phyloP scores from a whole-genome alignment of 1,284 basidiomycete genomes.

The Ganoderma leucocontextum region DNA sequence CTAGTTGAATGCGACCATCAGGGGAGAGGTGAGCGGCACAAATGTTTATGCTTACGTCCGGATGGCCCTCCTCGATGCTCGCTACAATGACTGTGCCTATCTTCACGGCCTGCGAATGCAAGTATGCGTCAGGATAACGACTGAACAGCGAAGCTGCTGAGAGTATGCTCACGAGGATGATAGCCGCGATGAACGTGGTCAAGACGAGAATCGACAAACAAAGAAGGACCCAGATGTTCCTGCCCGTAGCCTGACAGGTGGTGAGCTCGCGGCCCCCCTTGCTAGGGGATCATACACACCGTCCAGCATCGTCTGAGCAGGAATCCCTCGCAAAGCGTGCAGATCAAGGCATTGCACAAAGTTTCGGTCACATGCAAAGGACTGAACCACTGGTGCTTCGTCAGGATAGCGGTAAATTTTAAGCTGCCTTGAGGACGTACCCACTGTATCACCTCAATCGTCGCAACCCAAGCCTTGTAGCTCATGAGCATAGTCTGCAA shows the following conservation, averaged over 20 bases:
- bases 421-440: constrained; percentile 37
- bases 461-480: constrained; percentile 57
- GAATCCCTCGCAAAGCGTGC: constrained; percentile 54
- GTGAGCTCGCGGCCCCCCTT: not conserved
- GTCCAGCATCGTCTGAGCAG: constrained; percentile 60
- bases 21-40: not conserved
- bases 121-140: not conserved
- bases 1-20: constrained; percentile 32
- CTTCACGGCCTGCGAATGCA: constrained; percentile 33
- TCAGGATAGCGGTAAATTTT: not conserved
- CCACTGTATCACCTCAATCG: constrained; percentile 49
- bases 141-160: not conserved
- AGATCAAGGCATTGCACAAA: constrained; percentile 56
- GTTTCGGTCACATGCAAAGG: constrained; percentile 52
- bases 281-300: constrained; percentile 41
- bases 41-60: constrained; percentile 35
- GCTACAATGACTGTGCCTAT: constrained; percentile 33
- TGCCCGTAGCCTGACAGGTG: constrained; percentile 49
- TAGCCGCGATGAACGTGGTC: constrained; percentile 43
- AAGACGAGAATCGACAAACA: constrained; percentile 40
- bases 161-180: constrained; percentile 46
- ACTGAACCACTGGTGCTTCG: constrained; percentile 45
- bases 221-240: constrained; percentile 47
- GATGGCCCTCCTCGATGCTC: constrained; percentile 19
- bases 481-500: constrained; percentile 56